Evolutionary conservation across 2,329 filamentous ascomycete genomes (phyloP).

Genomic region (Paramyrothecium sp.): DNA sequence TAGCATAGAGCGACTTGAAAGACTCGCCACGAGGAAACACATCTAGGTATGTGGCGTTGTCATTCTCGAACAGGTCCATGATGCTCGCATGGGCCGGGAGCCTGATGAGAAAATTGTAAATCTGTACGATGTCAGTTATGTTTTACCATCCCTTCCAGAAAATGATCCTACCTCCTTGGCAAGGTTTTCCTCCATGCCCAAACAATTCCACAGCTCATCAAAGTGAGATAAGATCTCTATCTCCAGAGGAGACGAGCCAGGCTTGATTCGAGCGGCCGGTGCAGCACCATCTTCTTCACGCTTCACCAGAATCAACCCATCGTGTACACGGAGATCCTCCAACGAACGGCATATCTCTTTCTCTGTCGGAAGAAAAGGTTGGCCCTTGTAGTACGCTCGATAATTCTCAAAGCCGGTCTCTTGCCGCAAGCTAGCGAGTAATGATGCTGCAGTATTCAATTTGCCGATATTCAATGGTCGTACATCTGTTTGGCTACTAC

Average conservation of each 20-base stretch:
- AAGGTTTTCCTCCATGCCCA: slow-evolving; percentile 70
- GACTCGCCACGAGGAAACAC: slow-evolving; percentile 69
- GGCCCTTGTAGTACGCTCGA: slow-evolving; percentile 68
- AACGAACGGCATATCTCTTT: slow-evolving; percentile 60
- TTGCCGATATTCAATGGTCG: slow-evolving; percentile 64
- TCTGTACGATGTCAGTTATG: slow-evolving; percentile 36
- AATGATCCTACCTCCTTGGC: slow-evolving; percentile 58
- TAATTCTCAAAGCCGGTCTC: slow-evolving; percentile 76
- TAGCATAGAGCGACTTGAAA: slow-evolving; percentile 71
- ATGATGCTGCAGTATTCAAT: slow-evolving; percentile 67
- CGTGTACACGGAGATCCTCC: slow-evolving; percentile 64
- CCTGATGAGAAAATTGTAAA: slow-evolving; percentile 68
- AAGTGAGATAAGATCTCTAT: slow-evolving; percentile 80
- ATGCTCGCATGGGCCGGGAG: slow-evolving; percentile 68
- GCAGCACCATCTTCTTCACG: slow-evolving; percentile 48
- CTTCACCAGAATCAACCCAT: slow-evolving; percentile 66
- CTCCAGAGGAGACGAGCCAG: slow-evolving; percentile 64
- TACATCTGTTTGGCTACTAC: slow-evolving; percentile 56
- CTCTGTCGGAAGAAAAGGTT: slow-evolving; percentile 60
- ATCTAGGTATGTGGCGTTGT: slow-evolving; percentile 50
- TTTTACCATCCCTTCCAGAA: neutral
- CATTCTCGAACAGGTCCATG: slow-evolving; percentile 55
- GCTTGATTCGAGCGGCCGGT: slow-evolving; percentile 42
- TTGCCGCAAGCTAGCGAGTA: slow-evolving; percentile 65
- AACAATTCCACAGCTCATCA: slow-evolving; percentile 76